A percentile compares a stretch with the other conserved stretches of the same genome.
These are phyloP conservation scores for Boehmeria nivea DNA, from an alignment of 306 rosid species.

Conservation along the genomic window DNA sequence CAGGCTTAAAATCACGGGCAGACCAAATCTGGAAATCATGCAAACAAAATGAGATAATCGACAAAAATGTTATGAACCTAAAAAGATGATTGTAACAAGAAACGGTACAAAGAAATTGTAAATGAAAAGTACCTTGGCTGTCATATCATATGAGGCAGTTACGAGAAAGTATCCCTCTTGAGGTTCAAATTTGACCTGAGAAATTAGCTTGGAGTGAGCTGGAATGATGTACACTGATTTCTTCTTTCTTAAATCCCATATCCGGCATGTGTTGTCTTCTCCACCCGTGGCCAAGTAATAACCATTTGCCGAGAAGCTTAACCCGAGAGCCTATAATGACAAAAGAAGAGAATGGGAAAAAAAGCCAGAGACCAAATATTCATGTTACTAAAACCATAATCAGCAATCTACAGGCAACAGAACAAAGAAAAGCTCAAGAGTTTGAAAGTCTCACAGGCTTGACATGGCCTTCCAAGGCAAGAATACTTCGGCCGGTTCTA, in stretches of 20 bases:
- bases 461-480: slow-evolving; percentile 93
- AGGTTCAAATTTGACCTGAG: slow-evolving; percentile 90
- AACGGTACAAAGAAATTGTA: background rate
- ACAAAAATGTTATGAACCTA: slow-evolving; percentile 13
- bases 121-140: slow-evolving; percentile 64
- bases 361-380: background rate
- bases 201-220: slow-evolving; percentile 89
- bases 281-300: slow-evolving; percentile 90
- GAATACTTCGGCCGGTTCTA: slow-evolving; percentile 86
- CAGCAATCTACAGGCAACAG: background rate
- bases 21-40: slow-evolving; percentile 74
- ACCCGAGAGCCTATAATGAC: slow-evolving; percentile 62
- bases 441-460: slow-evolving; percentile 54
- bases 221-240: slow-evolving; percentile 76
- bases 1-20: slow-evolving; percentile 87
- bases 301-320: slow-evolving; percentile 86
- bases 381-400: background rate
- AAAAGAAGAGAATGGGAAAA: background rate
- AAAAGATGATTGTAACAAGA: too few species aligned
- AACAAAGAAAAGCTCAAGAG: background rate
- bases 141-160: slow-evolving; percentile 88
- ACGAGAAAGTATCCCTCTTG: slow-evolving; percentile 95
- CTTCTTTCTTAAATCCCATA: slow-evolving; percentile 93
- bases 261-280: slow-evolving; percentile 85
- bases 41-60: slow-evolving; percentile 18